Base-by-base conservation (phyloP, 2,329 filamentous ascomycete genomes). In the Hypoxylon sp. region DNA sequence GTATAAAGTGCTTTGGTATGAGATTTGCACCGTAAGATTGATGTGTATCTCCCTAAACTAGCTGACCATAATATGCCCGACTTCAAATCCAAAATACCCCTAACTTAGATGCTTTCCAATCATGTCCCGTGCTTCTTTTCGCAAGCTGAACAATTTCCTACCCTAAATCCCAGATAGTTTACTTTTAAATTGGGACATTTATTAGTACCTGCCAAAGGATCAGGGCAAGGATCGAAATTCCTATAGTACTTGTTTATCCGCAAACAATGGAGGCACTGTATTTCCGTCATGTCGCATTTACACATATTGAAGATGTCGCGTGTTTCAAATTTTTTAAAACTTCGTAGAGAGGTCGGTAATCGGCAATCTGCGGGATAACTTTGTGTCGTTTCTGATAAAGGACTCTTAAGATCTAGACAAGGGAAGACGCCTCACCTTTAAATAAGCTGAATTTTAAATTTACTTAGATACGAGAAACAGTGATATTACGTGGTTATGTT, bases 221-320 rank as follows among this genome's bases (percentile, higher is more conserved):
- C 2, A 4, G 49, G 10, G 21, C 64, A 67, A 4, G 45, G 43
- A 10, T 46, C 28, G 10, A 38, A 67, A 32, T 57, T 67, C 4
- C 60, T n/a, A 19, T 63, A 38, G 10, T 32, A 52, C 1, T 13
- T 0, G 7, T 1, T 13, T 11, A 7, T 2, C 2, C 5, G 9
- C 14, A 5, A 4, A 25, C 45, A 52, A 4, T 21, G 2, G 19
- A 25, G 36, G n/a, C 63, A 65, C 1, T 5, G 0, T 4, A 53
- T 23, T 2, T 48, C 17, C 9, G 64, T 63, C 5, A 34, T 3
- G 10, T 60, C 56, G n/a, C 45, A 51, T 5, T 34, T 2, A 28
- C 64, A 67, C 64, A 67, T 67, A 13, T 46, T 61, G 14, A 46
- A 9, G 0, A 34, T 25, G 7, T 11, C 30, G 17, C n/a, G 14